These are phyloP conservation scores for Penstemon barbatus DNA, from an alignment of 257 asterid genomes.

Conservation along the genomic window DNA sequence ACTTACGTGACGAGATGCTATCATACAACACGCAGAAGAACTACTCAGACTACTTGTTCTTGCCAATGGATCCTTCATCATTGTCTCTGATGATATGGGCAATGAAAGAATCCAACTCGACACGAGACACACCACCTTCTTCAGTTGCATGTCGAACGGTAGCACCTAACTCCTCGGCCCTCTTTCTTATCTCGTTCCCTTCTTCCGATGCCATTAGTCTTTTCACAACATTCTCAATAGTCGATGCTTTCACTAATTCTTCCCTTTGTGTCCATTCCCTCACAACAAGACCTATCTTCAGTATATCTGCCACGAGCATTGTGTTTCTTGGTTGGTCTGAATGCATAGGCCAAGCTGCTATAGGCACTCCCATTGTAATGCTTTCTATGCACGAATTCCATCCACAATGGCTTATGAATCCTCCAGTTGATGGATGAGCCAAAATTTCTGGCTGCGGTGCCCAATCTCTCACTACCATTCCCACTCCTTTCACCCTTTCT, in stretches of 20 bases:
- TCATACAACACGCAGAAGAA: not conserved
- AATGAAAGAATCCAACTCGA: slow-evolving; percentile 31
- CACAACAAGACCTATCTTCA: not conserved
- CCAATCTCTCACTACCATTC: not conserved
- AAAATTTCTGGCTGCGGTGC: not conserved
- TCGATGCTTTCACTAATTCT: not conserved
- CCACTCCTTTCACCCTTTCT: not conserved
- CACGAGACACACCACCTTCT: slow-evolving; percentile 15
- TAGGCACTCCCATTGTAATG: not conserved
- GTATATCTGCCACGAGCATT: not conserved
- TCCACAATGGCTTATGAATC: slow-evolving; percentile 6
- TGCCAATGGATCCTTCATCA: too few species aligned
- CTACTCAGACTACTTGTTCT: too few species aligned
- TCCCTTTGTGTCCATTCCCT: not conserved
- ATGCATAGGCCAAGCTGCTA: not conserved
- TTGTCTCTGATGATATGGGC: slow-evolving; percentile 23
- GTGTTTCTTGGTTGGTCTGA: not conserved
- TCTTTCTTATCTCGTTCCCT: slow-evolving; percentile 29
- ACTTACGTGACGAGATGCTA: slow-evolving; percentile 18
- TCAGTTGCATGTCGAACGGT: slow-evolving; percentile 14
- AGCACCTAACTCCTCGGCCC: slow-evolving; percentile 13
- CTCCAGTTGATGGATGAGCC: not conserved
- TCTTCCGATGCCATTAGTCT: slow-evolving; percentile 1
- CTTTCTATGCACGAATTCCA: slow-evolving; percentile 9
- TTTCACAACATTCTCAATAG: not conserved